Conservation (phyloP, 2,329 filamentous ascomycete species). For the Penicillium crustosum region DNA sequence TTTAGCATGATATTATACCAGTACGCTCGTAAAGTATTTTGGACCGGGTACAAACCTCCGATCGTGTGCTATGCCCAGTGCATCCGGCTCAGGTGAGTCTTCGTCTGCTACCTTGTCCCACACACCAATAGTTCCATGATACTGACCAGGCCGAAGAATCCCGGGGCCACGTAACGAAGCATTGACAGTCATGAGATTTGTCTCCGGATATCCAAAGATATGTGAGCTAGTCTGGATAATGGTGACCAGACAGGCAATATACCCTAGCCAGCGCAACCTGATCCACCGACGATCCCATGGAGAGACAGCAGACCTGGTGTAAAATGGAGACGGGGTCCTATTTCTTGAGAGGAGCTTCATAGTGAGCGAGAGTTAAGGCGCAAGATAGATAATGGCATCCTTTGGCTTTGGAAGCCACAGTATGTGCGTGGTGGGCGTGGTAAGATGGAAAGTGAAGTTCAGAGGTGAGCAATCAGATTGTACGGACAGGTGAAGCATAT, state of each 20-base stretch:
- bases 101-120: neutral
- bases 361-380: neutral
- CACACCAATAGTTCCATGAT: slow-evolving; percentile 4
- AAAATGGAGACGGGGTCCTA: slow-evolving; percentile 4
- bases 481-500: neutral
- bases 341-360: slow-evolving; percentile 3
- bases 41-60: slow-evolving; percentile 12
- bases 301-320: neutral
- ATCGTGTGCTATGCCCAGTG: slow-evolving; percentile 16
- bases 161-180: neutral
- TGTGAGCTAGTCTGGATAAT: slow-evolving; percentile 10
- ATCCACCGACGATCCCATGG: slow-evolving; percentile 5
- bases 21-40: neutral
- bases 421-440: neutral
- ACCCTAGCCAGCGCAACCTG: slow-evolving; percentile 16
- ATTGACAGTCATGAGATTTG: slow-evolving; percentile 3
- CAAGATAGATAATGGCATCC: neutral
- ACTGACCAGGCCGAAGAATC: slow-evolving; percentile 23
- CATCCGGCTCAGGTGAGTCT: slow-evolving; percentile 8
- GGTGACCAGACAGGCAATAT: slow-evolving; percentile 9
- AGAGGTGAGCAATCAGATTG: neutral
- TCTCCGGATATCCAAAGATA: slow-evolving; percentile 9
- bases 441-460: neutral
- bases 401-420: neutral
- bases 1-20: neutral